Conservation (phyloP, 208 protist species). For the Leishmania gerbilli region DNA sequence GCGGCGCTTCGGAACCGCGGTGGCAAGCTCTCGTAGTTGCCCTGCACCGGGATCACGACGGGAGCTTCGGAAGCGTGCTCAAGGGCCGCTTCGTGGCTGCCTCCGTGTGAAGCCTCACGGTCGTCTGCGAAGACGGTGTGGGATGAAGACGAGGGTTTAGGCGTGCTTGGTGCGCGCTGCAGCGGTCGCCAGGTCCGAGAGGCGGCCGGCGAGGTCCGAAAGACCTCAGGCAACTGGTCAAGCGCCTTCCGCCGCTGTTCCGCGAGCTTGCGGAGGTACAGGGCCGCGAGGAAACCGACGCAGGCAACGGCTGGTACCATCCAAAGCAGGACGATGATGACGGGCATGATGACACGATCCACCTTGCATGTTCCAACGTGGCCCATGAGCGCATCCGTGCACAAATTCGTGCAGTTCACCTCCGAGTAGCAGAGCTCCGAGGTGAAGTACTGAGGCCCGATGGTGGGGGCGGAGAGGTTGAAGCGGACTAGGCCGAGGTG, state of each 20-base stretch:
- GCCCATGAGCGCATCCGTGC: conserved; percentile 28
- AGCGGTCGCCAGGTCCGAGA: background rate
- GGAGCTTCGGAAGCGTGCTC: too few species aligned
- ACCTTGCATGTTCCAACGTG: conserved; percentile 32
- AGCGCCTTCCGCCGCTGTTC: conserved; percentile 30
- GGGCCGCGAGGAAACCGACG: conserved; percentile 27
- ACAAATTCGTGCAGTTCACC: conserved; percentile 49
- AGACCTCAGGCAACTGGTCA: background rate
- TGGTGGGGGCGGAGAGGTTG: conserved; percentile 12
- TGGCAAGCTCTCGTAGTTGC: background rate
- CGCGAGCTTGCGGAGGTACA: conserved; percentile 35
- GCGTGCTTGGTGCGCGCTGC: background rate
- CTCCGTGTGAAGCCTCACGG: background rate
- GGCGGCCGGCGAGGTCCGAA: background rate
- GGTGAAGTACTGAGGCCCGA: conserved; percentile 35
- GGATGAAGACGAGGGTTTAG: background rate
- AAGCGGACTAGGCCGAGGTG: conserved; percentile 33
- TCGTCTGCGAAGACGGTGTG: background rate
- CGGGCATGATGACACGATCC: conserved; percentile 36
- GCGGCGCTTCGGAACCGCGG: background rate
- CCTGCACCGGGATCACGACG: background rate
- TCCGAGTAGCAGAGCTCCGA: conserved; percentile 43
- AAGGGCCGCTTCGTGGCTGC: background rate
- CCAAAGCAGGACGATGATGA: conserved; percentile 39
- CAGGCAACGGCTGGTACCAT: conserved; percentile 36